Evolutionary conservation across 805 yeast genomes (phyloP).

Genomic region (Kuraishia borneana): DNA sequence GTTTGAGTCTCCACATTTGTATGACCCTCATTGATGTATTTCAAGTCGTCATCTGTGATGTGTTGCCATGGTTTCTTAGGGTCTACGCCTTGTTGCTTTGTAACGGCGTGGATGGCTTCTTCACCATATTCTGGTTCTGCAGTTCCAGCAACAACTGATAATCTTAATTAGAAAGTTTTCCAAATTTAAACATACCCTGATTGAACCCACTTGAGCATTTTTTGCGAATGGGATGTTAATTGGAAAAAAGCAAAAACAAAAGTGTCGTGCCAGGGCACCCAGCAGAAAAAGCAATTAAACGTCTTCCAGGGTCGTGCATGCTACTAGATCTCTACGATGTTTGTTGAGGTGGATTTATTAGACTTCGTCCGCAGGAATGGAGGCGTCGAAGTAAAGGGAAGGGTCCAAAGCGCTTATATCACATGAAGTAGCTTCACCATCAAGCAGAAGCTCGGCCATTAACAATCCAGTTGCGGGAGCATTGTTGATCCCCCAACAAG

Average conservation of each 20-base stretch:
- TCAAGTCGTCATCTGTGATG: constrained; percentile 56
- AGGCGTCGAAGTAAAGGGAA: constrained; percentile 73
- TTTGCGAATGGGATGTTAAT: not conserved
- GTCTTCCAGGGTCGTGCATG: no score
- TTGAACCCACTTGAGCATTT: constrained; percentile 52
- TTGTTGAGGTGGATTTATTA: not conserved
- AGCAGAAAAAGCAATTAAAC: no score
- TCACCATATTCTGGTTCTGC: constrained; percentile 97
- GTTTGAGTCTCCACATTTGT: constrained; percentile 96
- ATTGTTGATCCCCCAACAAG: constrained; percentile 98
- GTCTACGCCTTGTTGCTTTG: constrained; percentile 35
- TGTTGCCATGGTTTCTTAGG: constrained; percentile 43
- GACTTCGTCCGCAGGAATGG: constrained; percentile 6
- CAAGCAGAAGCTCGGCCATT: constrained; percentile 76
- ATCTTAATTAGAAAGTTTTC: no score
- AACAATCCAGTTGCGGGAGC: constrained; percentile 96
- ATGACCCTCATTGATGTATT: constrained; percentile 62
- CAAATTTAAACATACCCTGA: constrained; percentile 30
- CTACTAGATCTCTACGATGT: not conserved
- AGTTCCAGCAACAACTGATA: constrained; percentile 92
- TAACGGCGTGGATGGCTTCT: constrained; percentile 82
- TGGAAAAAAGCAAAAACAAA: not conserved
- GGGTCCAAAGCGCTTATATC: constrained; percentile 81
- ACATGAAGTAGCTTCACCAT: constrained; percentile 71
- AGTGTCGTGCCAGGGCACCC: not conserved